phyloP scores from a whole-genome alignment of 2,329 filamentous ascomycete genomes.

The Trichoderma sp. region DNA sequence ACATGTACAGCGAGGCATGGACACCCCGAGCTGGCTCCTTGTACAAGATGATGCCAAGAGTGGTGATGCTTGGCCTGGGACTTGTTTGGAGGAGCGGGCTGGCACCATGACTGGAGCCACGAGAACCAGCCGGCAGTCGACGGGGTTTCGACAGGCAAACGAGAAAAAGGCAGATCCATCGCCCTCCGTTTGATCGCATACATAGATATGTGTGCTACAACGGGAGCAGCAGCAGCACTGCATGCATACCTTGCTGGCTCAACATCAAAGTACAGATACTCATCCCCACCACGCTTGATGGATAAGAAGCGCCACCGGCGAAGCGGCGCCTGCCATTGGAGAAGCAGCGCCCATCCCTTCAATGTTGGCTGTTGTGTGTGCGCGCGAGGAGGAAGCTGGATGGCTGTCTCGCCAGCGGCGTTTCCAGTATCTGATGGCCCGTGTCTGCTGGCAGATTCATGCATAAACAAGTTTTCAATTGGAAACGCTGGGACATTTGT shows the following conservation, averaged over 20 bases:
- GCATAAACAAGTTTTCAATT: conserved; percentile 8
- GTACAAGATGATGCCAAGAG: neutral
- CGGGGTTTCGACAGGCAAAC: neutral
- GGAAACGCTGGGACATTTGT: neutral
- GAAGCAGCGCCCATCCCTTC: neutral
- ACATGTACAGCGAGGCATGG: neutral
- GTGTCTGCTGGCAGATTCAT: neutral
- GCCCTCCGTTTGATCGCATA: neutral
- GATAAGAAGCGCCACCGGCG: neutral
- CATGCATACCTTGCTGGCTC: neutral
- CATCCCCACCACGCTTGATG: neutral
- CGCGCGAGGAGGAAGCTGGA: neutral
- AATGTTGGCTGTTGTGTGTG: neutral
- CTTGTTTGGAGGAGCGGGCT: neutral
- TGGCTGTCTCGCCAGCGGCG: neutral
- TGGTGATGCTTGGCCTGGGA: conserved; percentile 1
- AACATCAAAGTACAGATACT: neutral
- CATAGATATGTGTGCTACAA: neutral
- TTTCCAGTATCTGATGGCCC: neutral
- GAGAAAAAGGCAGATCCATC: conserved; percentile 1
- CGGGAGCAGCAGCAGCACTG: neutral
- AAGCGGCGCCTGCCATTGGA: neutral
- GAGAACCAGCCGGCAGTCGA: neutral
- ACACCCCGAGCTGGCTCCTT: neutral
- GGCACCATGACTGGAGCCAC: neutral